These are phyloP conservation scores for Rugonectria rugulosa DNA, from an alignment of 2,329 filamentous ascomycete genomes.

Conservation along the genomic window DNA sequence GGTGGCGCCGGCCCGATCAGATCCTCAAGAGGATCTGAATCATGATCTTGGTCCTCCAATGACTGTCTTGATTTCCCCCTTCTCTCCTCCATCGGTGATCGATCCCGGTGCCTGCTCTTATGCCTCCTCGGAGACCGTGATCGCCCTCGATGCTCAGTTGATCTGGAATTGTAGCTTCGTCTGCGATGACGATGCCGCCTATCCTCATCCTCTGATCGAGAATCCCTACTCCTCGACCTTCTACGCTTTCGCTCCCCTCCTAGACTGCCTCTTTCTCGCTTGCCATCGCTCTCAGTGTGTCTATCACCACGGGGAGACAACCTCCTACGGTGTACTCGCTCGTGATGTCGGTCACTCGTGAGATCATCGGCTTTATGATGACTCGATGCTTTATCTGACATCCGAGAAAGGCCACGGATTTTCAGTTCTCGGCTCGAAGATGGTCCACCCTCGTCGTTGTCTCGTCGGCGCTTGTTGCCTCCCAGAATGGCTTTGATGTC, in stretches of 20 bases:
- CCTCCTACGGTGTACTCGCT: constrained; percentile 35
- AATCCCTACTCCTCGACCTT: constrained; percentile 28
- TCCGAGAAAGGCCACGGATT: constrained; percentile 13
- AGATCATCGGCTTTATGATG: constrained; percentile 25
- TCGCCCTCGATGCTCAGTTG: constrained; percentile 37
- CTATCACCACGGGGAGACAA: constrained; percentile 33
- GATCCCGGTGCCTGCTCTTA: constrained; percentile 44
- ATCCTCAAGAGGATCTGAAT: constrained; percentile 77
- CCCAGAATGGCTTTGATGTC: constrained; percentile 67
- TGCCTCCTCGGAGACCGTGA: constrained; percentile 44
- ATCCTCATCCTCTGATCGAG: constrained; percentile 20
- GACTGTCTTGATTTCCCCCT: constrained; percentile 25
- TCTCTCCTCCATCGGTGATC: constrained; percentile 35
- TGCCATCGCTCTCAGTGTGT: constrained; percentile 27
- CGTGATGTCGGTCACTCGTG: constrained; percentile 27
- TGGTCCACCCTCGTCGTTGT: constrained; percentile 30
- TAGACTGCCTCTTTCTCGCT: constrained; percentile 14
- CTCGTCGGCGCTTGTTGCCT: constrained; percentile 47
- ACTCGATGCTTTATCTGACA: constrained; percentile 17
- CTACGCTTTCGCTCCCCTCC: constrained; percentile 28
- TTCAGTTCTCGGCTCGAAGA: constrained; percentile 29
- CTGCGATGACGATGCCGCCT: constrained; percentile 26
- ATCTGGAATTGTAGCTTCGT: constrained; percentile 36
- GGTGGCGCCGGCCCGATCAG: constrained; percentile 78
- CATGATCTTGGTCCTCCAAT: constrained; percentile 25